A percentile compares a stretch with the other conserved stretches of the same genome.
Evolutionary conservation across 345 rosid species (phyloP).

Genomic region (Salix exigua): DNA sequence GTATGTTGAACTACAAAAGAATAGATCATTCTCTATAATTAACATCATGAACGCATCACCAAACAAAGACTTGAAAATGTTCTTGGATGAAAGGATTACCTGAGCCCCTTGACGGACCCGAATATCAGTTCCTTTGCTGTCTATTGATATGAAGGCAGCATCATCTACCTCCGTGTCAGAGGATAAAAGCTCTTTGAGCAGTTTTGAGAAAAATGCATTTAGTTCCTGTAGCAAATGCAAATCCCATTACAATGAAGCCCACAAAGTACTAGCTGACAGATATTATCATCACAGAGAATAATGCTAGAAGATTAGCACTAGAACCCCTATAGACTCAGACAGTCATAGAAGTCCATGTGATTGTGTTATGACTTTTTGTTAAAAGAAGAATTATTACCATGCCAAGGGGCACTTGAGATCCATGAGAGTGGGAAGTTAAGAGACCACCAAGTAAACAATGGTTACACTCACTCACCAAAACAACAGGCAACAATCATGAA

Average conservation of each 20-base stretch:
- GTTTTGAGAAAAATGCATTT: conserved; percentile 77
- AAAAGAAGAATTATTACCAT: neutral
- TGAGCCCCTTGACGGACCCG: conserved; percentile 97
- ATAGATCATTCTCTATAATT: neutral
- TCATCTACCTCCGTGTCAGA: conserved; percentile 76
- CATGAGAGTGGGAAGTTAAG: neutral
- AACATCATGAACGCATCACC: neutral
- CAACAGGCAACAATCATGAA: neutral
- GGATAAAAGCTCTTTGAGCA: conserved; percentile 62
- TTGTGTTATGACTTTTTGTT: neutral
- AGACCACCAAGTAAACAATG: neutral
- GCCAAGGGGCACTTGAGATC: neutral
- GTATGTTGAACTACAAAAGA: conserved; percentile 66
- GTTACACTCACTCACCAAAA: neutral
- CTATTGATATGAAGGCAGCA: conserved; percentile 92
- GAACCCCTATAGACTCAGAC: neutral
- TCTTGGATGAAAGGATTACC: conserved; percentile 34
- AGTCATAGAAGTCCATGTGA: neutral
- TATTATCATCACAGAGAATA: neutral
- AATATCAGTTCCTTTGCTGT: conserved; percentile 88
- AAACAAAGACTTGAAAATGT: neutral
- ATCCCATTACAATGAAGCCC: neutral
- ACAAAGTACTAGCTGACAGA: neutral
- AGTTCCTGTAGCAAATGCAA: conserved; percentile 53
- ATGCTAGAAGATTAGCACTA: neutral